Conservation (phyloP, 805 yeast genomes). For the Sugiyamaella americana region DNA sequence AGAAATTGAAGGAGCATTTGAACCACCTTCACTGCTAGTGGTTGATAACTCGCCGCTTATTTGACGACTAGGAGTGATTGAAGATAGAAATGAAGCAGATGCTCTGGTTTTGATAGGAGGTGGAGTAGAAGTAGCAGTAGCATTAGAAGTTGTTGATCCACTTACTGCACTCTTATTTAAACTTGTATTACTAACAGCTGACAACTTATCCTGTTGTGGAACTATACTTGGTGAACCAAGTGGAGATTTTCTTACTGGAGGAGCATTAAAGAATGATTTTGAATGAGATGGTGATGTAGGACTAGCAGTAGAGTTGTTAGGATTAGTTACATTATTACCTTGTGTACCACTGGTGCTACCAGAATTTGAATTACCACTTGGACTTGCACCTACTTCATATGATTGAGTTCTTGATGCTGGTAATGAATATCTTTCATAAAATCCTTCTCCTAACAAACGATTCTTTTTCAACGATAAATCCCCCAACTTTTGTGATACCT, state of each 20-base stretch:
- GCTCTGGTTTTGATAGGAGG: neutral
- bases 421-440: slow-evolving; percentile 29
- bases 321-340: too few relatives aligned
- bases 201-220: neutral
- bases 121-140: neutral
- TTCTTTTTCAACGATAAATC: slow-evolving; percentile 22
- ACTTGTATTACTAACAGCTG: neutral
- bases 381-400: slow-evolving; percentile 4
- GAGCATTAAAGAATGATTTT: neutral
- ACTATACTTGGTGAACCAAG: neutral
- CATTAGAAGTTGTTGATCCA: neutral
- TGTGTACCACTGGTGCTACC: slow-evolving; percentile 2
- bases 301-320: neutral
- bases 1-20: neutral
- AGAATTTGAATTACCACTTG: neutral
- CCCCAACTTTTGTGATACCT: slow-evolving; percentile 20
- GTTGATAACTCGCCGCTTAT: neutral
- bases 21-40: neutral
- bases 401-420: slow-evolving; percentile 27
- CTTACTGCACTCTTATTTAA: neutral
- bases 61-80: too few relatives aligned
- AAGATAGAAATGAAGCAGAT: neutral
- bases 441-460: slow-evolving; percentile 24
- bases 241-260: neutral
- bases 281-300: neutral